Evolutionary conservation across 306 rosid species (phyloP), one percentile per base, ranked within the genome.

Genomic region (Lagenaria siceraria): DNA sequence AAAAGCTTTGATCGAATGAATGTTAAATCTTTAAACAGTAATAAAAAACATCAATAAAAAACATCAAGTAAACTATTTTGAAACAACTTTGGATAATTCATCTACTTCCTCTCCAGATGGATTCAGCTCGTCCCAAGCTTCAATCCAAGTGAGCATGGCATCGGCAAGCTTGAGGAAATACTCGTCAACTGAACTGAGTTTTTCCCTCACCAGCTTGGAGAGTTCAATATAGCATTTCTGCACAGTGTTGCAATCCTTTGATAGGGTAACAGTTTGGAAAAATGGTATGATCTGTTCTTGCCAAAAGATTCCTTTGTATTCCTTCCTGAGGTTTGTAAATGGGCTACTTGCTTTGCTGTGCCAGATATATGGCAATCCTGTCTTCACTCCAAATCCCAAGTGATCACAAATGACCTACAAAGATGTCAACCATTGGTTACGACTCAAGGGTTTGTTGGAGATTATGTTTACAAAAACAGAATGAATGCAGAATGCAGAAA

Each of bases 331-430:
- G 83, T 92, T 92, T 81, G 89, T 89, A 68, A 92, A 92, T 40
- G 96, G 92, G 69, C 86, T 86, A 91, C 97, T 92, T 4, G 96
- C 97, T 78, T 92, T 92, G 92, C 90, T 92, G 82, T 92, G 97
- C 92, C 92, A 92, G 42, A 92, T 84, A 86, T 92, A 92, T 22
- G 97, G 97, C 78, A 92, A 74, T 4, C 97, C 97, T 36, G 97
- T 92, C 85, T 92, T 92, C 69, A 92, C 92, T 76, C 97, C 97
- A 9, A 80, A 69, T 46, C 97, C 96, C 61, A 92, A 80, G 78
- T 92, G 97, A 35, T 92, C 96, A 78, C 92, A 87, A 36, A 92
- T 83, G 19, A 92, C 96, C 97, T 92, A 54, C 76, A 77, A 15
- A 86, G 64, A 8, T 33, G 70, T 75, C 66, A 71, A 0, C 5